Conservation (phyloP, 2,329 filamentous ascomycete genomes). For the Colletotrichum godetiae region DNA sequence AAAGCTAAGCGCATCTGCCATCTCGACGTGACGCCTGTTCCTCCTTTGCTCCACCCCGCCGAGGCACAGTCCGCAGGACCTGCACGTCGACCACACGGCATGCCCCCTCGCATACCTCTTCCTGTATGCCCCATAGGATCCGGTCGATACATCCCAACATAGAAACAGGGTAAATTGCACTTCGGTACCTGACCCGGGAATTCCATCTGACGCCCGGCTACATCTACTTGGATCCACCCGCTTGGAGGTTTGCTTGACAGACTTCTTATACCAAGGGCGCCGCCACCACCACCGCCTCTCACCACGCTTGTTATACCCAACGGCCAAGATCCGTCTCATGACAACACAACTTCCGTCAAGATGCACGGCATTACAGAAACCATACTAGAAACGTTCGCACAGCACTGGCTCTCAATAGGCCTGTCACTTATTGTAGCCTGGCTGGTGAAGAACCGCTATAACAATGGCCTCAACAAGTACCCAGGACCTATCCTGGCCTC, state of each 20-base stretch:
- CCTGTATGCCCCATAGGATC: slow-evolving; percentile 22
- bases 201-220: not conserved
- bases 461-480: slow-evolving; percentile 74
- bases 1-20: slow-evolving; percentile 25
- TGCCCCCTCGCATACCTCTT: slow-evolving; percentile 16
- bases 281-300: too few relatives aligned
- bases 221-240: slow-evolving; percentile 16
- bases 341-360: not conserved
- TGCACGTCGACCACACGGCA: slow-evolving; percentile 32
- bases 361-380: slow-evolving; percentile 47
- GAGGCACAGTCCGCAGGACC: slow-evolving; percentile 19
- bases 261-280: not conserved
- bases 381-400: slow-evolving; percentile 48
- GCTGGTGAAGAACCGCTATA: slow-evolving; percentile 60
- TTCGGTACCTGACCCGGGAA: slow-evolving; percentile 30
- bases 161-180: slow-evolving; percentile 26
- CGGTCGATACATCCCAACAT: slow-evolving; percentile 19
- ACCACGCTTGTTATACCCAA: not conserved
- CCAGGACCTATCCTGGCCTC: slow-evolving; percentile 78
- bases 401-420: slow-evolving; percentile 57
- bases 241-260: not conserved
- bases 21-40: slow-evolving; percentile 13
- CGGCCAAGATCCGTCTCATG: not conserved
- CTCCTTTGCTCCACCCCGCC: slow-evolving; percentile 17
- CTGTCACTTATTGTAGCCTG: slow-evolving; percentile 49